phyloP scores from a whole-genome alignment of 495 filamentous ascomycete species.

The Aspergillus cristatus region DNA sequence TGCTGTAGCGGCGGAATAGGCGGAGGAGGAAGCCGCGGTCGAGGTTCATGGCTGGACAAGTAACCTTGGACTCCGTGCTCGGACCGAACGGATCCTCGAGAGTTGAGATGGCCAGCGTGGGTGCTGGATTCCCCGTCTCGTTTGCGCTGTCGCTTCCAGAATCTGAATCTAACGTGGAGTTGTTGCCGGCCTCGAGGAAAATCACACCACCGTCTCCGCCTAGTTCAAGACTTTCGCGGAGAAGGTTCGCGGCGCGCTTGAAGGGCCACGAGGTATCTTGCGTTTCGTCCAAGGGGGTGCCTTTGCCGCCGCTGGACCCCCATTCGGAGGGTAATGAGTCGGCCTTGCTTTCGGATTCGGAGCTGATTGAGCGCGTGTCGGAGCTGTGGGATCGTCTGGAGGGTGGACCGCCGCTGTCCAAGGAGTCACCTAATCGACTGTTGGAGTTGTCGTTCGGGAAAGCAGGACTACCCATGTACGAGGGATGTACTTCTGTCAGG shows the following conservation, averaged over 20 bases:
- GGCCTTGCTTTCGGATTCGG: slow-evolving; percentile 19
- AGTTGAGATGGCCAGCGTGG: slow-evolving; percentile 29
- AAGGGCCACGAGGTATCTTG: slow-evolving; percentile 40
- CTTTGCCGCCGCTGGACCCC: slow-evolving; percentile 23
- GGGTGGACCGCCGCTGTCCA: neutral
- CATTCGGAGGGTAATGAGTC: slow-evolving; percentile 35
- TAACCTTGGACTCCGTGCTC: slow-evolving; percentile 19
- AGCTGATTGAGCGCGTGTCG: slow-evolving; percentile 23
- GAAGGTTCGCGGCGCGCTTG: slow-evolving; percentile 45
- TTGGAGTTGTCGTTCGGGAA: slow-evolving; percentile 19
- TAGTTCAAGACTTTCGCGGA: slow-evolving; percentile 48
- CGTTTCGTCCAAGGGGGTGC: slow-evolving; percentile 26
- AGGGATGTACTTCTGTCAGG: slow-evolving; percentile 28
- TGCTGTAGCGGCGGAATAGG: slow-evolving; percentile 49
- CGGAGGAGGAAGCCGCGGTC: slow-evolving; percentile 37
- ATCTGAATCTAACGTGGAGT: slow-evolving; percentile 21
- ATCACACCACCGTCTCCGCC: slow-evolving; percentile 42
- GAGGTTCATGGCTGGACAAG: slow-evolving; percentile 25
- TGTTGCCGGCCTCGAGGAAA: slow-evolving; percentile 39
- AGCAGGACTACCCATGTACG: slow-evolving; percentile 19
- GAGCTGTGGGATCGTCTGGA: slow-evolving; percentile 21
- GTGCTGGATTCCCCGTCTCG: slow-evolving; percentile 22
- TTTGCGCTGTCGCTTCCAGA: slow-evolving; percentile 24
- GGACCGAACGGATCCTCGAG: slow-evolving; percentile 33
- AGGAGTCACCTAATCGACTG: slow-evolving; percentile 11